Base-by-base conservation (phyloP, 257 asterid species). In the Salvia splendens region DNA sequence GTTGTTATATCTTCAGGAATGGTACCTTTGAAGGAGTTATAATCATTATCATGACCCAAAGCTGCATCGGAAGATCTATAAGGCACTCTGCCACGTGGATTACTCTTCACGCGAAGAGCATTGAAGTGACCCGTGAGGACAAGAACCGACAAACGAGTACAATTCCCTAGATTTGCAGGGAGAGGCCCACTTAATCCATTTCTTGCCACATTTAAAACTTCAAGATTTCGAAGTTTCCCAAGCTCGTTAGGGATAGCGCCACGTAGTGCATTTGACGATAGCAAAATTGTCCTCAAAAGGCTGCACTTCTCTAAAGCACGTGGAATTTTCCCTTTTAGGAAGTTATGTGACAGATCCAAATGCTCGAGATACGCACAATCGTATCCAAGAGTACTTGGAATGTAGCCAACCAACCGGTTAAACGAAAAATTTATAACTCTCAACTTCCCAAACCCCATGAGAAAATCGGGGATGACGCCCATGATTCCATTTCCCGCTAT, bases 231-330 rank as follows among this genome's bases (percentile, higher is more conserved):
- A 58, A 81, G 74, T 10, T 69, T 42, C 12, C 87, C 79, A 2
- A 83, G 67, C 67, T 80, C 85, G 4, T 54, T n/a, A 57, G 85
- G 86, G 57, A 81, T 79, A 30, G 50, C 65, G n/a, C 83, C 84
- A 9, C 3, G 7, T 16, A 81, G 65, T 11, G 52, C 56, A 62
- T 81, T 78, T 33, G 83, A 84, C 33, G 77, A 81, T 72, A 84
- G 50, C 75, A 76, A 71, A 79, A 81, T 73, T 63, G 80, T 78
- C 83, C 69, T 76, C 62, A 84, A 76, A 5, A 52, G 72, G 59
- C 75, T 15, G 70, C 83, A 80, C 7, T 70, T 67, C 16, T 75
- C 82, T 54, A 77, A 73, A 73, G 56, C 51, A 9, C 67, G 78
- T 8, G 84, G 81, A 11, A 79, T 76, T 48, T 71, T 69, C 73